Base-by-base conservation (phyloP, 2,329 filamentous ascomycete species). In the Cordyceps militaris region DNA sequence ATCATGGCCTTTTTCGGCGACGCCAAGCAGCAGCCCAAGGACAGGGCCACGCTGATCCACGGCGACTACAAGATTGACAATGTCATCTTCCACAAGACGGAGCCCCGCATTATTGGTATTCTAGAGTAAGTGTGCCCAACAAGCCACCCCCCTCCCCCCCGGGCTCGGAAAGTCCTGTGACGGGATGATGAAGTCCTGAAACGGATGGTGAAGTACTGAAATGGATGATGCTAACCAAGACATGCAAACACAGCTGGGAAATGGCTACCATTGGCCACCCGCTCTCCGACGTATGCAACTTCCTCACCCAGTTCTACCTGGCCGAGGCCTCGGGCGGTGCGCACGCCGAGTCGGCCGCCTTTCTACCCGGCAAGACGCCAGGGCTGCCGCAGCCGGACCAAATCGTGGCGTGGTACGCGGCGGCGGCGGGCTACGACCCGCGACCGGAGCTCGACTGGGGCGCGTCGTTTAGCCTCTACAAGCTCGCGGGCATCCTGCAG, bases 251-350 rank as follows among this genome's bases (percentile, higher is more conserved):
- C 66, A 84, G 81, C 74, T 97, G 93, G 93, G 94, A 97, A 76
- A 96, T 99, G 91, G 91, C 91, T 36, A 97, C 94, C 0, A 86
- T 97, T 56, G 94, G 94, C n/a, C 93, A 99, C 71, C 94, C 94
- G 1, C 81, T 97, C 23, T 93, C 89, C 6, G 94, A 99, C 70
- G 77, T 97, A 42, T 86, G 86, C 71, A 97, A 97, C 73, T 78
- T 97, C 19, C 62, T 76, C 53, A 74, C 67, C 56, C 73, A 70
- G 53, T 76, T 74, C 65, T 74, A 71, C 66, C 69, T 68, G 9
- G 58, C 62, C 7, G 10, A 40, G 34, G 30, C 53, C 9, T 42
- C 43, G 19, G 53, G 43, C 43, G 32, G 28, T 16, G 62, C 64
- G 19, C 59, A 63, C 56, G 73, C 28, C 21, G 23, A 66, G 61